Evolutionary conservation across 306 rosid species (phyloP).

Genomic region (Casuarina equisetifolia): DNA sequence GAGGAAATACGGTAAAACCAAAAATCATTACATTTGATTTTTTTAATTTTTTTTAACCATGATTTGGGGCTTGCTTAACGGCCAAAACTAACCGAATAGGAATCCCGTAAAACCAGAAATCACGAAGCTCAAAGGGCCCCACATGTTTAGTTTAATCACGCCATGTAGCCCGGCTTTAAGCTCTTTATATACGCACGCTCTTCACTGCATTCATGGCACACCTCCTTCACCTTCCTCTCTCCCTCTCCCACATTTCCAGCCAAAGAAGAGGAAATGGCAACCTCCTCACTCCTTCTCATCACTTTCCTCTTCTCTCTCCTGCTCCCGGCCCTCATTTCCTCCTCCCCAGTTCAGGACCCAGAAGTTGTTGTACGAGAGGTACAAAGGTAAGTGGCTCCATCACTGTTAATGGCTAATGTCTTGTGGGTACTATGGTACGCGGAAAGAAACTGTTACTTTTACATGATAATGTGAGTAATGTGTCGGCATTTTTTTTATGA

Average conservation of each 20-base stretch:
- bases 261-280: slow-evolving; percentile 40
- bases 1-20: no score
- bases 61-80: slow-evolving; percentile 68
- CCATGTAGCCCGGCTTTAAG: slow-evolving; percentile 45
- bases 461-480: background rate
- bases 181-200: slow-evolving; percentile 58
- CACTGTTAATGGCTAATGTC: background rate
- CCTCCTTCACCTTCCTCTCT: background rate
- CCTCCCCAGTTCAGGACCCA: slow-evolving; percentile 58
- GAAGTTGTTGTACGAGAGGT: slow-evolving; percentile 56
- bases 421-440: background rate
- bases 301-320: slow-evolving; percentile 47
- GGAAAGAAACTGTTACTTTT: background rate
- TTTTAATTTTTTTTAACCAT: slow-evolving; percentile 15
- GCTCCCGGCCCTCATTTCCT: slow-evolving; percentile 48
- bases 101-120: slow-evolving; percentile 77
- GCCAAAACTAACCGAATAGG: slow-evolving; percentile 62
- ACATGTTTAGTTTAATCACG: slow-evolving; percentile 70
- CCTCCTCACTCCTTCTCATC: slow-evolving; percentile 32
- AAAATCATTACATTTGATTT: background rate
- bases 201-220: slow-evolving; percentile 23
- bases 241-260: slow-evolving; percentile 1
- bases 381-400: slow-evolving; percentile 54
- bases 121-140: slow-evolving; percentile 56
- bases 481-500: background rate